Conservation (phyloP, 371 early-diverging fungal species). For the Mucor saturninus region DNA sequence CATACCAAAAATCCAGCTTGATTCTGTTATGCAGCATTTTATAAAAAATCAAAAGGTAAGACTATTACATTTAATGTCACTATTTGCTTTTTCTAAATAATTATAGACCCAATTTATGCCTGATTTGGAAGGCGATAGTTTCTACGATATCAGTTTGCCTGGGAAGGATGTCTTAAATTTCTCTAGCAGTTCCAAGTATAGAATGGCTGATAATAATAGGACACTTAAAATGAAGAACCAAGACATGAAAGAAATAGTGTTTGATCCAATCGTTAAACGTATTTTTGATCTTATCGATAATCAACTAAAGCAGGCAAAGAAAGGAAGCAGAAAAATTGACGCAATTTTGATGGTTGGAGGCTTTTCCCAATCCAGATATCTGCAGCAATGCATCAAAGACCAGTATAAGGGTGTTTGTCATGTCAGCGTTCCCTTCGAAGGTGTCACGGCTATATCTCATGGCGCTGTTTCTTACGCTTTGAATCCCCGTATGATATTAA, state of each 20-base stretch:
- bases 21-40: no score
- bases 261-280: background rate
- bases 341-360: background rate
- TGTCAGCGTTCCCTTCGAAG: slow-evolving; percentile 30
- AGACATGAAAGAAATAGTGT: background rate
- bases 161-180: no score
- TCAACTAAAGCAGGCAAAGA: slow-evolving; percentile 26
- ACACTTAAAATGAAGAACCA: background rate
- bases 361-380: slow-evolving; percentile 8
- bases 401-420: slow-evolving; percentile 8
- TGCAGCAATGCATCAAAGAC: slow-evolving; percentile 7
- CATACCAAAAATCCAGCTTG: no score
- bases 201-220: background rate
- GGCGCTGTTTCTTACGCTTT: slow-evolving; percentile 44
- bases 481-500: slow-evolving; percentile 26
- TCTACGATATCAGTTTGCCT: no score
- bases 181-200: no score
- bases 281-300: background rate
- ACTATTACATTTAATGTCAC: no score
- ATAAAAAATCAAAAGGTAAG: no score
- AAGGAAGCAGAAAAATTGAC: background rate
- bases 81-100: no score
- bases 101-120: no score
- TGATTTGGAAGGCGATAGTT: no score
- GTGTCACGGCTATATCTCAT: slow-evolving; percentile 32